phyloP scores from a whole-genome alignment of 495 filamentous ascomycete genomes.

The Saxophila tyrrhenica region DNA sequence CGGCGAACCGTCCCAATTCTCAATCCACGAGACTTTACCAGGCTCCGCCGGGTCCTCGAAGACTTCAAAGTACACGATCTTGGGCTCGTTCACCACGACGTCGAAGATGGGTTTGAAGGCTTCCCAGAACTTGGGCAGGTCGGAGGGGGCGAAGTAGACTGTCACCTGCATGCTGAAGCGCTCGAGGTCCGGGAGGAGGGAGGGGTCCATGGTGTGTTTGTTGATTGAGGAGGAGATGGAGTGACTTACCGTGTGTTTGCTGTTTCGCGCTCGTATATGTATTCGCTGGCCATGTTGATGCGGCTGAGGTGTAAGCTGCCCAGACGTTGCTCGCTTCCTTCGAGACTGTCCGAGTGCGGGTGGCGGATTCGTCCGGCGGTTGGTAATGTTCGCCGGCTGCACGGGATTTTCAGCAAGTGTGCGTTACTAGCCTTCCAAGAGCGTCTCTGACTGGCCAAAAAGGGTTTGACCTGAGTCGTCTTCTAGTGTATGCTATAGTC shows the following conservation, averaged over 20 bases:
- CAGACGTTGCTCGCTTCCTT: too few relatives aligned
- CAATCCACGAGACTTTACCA: neutral
- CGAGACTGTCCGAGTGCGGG: too few relatives aligned
- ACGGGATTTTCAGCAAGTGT: neutral
- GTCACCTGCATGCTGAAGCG: neutral
- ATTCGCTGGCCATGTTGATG: too few relatives aligned
- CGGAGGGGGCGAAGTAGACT: neutral
- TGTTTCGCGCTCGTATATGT: too few relatives aligned
- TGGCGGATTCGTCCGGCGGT: neutral
- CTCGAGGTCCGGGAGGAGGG: neutral
- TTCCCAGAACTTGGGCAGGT: neutral
- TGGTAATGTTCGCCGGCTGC: neutral
- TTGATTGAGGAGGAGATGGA: neutral
- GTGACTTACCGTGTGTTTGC: neutral
- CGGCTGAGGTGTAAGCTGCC: too few relatives aligned
- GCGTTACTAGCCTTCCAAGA: neutral
- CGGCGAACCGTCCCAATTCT: neutral
- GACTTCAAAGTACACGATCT: neutral
- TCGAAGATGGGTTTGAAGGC: neutral
- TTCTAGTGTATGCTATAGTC: too few relatives aligned
- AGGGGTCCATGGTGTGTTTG: neutral
- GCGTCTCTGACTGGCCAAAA: neutral
- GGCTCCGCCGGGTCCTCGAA: neutral
- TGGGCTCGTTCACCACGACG: neutral
- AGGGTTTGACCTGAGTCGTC: too few relatives aligned